Evolutionary conservation across 805 yeast genomes (phyloP), one percentile per base, ranked within the genome.

Genomic region (Zygosaccharomyces siamensis): DNA sequence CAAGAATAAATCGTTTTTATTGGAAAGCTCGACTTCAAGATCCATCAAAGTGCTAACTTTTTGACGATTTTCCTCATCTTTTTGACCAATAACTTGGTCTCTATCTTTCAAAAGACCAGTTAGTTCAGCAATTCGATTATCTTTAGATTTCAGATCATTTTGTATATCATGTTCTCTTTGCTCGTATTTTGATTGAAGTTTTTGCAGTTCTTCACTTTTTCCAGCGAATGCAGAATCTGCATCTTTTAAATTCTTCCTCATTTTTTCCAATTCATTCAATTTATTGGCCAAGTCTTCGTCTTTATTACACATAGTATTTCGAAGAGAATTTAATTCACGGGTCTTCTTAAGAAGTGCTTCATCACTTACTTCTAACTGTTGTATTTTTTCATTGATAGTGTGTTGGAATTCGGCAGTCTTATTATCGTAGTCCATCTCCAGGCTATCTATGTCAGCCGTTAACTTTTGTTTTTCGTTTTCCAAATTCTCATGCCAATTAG

Each of bases 381-480:
- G 36, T 30, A 20, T 20, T 28, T 41, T 28, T 18, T 30, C 26
- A 20, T 16, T 41, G 18, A 41, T 30, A 11, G 35, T 14, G 10
- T 30, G 18, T 23, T 46, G 47, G 10, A 46, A 16, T 12, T 32
- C 37, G 1, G 39, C 27, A 8, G 43, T 23, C 30, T 49, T 39
- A 2, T 14, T 30, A 27, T 43, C 39, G 31, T 42, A 45, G 14
- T 38, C 46, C 14, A 44, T 27, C 39, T 42, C 46, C 20, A 45
- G 28, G 10, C 35, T 20, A 16, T 49, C 44, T 23, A 37, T 42
- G 23, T 37, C 40, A 20, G 31, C 39, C 24, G 26, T 5, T 6
- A 45, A 28, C 37, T 42, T 42, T 20, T 37, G 45, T 10, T 47
- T 42, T 40, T 42, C 42, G 32, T 46, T 46, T 23, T 47, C 51